Percentiles rank a stretch among this genome's conserved stretches.
Conservation (phyloP, 805 yeast species). For the Saturnispora ahearnii region DNA sequence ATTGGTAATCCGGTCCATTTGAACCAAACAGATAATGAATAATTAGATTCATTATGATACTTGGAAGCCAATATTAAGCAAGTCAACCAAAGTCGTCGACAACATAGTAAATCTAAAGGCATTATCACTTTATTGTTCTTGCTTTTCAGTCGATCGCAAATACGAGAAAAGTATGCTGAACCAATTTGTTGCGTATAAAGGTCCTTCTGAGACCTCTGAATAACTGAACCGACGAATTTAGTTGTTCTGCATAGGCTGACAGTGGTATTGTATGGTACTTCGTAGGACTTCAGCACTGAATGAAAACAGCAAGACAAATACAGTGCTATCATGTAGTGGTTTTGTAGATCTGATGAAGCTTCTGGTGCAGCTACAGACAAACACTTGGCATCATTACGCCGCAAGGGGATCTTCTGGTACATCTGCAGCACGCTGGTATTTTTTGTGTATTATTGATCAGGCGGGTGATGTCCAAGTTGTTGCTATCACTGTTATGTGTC, state of each 20-base stretch:
- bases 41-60: conserved; percentile 64
- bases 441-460: not conserved
- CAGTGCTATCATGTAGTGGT: not conserved
- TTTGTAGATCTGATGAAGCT: not conserved
- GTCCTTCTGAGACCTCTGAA: conserved; percentile 5
- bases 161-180: not conserved
- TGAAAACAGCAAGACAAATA: not conserved
- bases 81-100: conserved; percentile 51
- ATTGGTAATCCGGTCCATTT: conserved; percentile 58
- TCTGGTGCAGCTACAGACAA: not conserved
- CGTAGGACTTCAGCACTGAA: not conserved
- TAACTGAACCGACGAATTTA: conserved; percentile 6
- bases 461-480: too few relatives aligned
- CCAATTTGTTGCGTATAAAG: not conserved
- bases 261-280: not conserved
- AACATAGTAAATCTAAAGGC: conserved; percentile 31
- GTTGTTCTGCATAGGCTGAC: not conserved
- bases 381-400: not conserved
- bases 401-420: not conserved
- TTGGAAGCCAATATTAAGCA: conserved; percentile 66
- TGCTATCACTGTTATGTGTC: not conserved
- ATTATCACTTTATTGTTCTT: not conserved
- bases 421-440: not conserved
- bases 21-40: conserved; percentile 62
- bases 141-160: not conserved